Base-by-base conservation (phyloP, 2,329 filamentous ascomycete genomes). In the Colletotrichum melonis region DNA sequence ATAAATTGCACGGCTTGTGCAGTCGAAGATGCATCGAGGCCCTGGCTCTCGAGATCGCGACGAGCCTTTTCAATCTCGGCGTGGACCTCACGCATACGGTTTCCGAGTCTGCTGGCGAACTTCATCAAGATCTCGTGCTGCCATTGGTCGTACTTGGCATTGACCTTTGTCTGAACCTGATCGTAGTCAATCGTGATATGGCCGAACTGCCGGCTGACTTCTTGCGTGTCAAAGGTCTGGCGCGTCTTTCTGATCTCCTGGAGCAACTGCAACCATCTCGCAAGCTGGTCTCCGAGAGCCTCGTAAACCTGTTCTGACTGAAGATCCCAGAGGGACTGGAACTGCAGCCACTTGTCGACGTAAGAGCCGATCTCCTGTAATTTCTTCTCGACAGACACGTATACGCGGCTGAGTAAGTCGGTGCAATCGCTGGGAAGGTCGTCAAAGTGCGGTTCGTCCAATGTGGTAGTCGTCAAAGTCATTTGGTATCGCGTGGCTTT, bases 91-190 rank as follows among this genome's bases (percentile, higher is more conserved):
- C 95, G 91, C 92, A 98, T 97, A 63, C 95, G 94, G 75, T 91
- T 93, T 59, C 95, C 95, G 58, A 99, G 92, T 69, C 97, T 94
- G 69, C 90, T 89, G 49, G 95, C 97, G 83, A 99, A 99, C 81
- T 98, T 98, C 77, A 94, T 90, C 49, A 98, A 88, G 68, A 99
- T 97, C 76, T 99, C 97, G 78, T 98, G 95, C 82, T 99, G 97
- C 97, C 97, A 99, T 82, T 98, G 96, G 80, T 99, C 97, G 81
- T 99, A 99, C 82, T 98, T 99, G 78, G 95, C 95, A 79, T 98
- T 99, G 82, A 99, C 97, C 83, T 98, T 98, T 70, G 96, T 95
- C 83, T 99, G 97, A 0, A 99, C 97, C 82, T 99, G 97, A 78
- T 98, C 97, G 79, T 99, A 99, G 81, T 99, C 96, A 79, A 99